Evolutionary conservation across 2,329 filamentous ascomycete genomes (phyloP).

Genomic region (Talaromyces sp.): DNA sequence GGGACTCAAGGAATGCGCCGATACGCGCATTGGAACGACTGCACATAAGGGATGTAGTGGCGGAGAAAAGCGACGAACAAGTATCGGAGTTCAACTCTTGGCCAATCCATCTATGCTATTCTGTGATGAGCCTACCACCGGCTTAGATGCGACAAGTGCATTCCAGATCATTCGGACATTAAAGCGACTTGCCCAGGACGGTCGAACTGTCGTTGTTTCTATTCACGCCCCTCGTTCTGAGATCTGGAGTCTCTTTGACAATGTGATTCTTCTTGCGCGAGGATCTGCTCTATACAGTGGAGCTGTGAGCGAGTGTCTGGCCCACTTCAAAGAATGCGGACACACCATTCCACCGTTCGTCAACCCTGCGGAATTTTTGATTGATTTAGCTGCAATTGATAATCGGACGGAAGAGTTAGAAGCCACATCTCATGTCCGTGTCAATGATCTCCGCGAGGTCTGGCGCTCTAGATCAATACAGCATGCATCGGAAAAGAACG

Average conservation of each 20-base stretch:
- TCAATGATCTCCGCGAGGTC: conserved; percentile 62
- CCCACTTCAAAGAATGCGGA: conserved; percentile 65
- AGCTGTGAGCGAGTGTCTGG: conserved; percentile 57
- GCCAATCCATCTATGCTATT: conserved; percentile 77
- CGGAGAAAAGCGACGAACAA: conserved; percentile 75
- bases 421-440: conserved; percentile 59
- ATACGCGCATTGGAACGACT: conserved; percentile 72
- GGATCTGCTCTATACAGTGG: conserved; percentile 72
- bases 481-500: conserved; percentile 1
- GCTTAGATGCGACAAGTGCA: conserved; percentile 73
- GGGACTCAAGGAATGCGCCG: conserved; percentile 74
- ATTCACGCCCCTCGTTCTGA: conserved; percentile 79
- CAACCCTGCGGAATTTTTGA: conserved; percentile 76
- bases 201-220: conserved; percentile 71
- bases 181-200: conserved; percentile 67
- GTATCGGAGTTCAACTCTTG: conserved; percentile 77
- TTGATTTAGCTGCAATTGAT: conserved; percentile 74
- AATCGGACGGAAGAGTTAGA: conserved; percentile 70
- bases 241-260: conserved; percentile 77
- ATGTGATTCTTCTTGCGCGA: conserved; percentile 67
- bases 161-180: conserved; percentile 73
- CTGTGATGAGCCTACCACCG: conserved; percentile 76
- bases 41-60: conserved; percentile 76
- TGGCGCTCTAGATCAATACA: conserved; percentile 52
- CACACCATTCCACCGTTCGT: conserved; percentile 69